Base-by-base conservation (phyloP, 2,329 filamentous ascomycete genomes). In the Diaporthe capsici region DNA sequence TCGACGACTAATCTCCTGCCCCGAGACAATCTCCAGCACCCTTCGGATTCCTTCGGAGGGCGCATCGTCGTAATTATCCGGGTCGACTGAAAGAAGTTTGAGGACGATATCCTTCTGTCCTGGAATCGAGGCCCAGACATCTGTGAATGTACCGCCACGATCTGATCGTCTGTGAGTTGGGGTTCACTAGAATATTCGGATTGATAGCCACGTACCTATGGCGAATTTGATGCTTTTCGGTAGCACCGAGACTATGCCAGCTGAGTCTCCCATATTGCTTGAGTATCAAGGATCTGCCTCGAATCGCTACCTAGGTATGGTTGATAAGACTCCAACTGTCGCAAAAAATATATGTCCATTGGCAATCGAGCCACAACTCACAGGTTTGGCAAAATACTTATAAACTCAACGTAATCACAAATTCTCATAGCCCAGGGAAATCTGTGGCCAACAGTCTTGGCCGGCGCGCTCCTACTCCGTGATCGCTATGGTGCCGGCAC, bases 11-110 rank as follows among this genome's bases (percentile, higher is more conserved):
- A 94, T 92, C 10, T 90, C 86, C 68, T 87, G 86, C 72, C 89
- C 89, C 1, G 89, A 89, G 81, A 92, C 92, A 49, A 84, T 88
- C 71, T 91, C 91, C 22, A 94, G 87, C 1, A 94, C 87, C 9
- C 93, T 88, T 12, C 93, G 88, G 72, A 94, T 94, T 25, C 92
- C 92, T 85, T 94, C 93, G 22, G 94, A 86, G 0, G 93, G 93
- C 2, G 93, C 93, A 84, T 94, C 93, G 55, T 90, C 86, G 82
- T 94, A 94, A 82, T 94, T 94, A 42, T 87, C 84, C 0, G 93
- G 92, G 79, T 95, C 93, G 78, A 94, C 93, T 0, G 93, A 95
- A 17, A 95, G 88, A 1, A 95, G 86, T 82, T 95, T 95, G 82
- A 95, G 31, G 47, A 73, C 34, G 49, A 73, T 68, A 55, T 68